Percentiles rank a stretch among this genome's conserved stretches.
Conservation (phyloP, 1,284 basidiomycete species). For the Ustilago hordei region DNA sequence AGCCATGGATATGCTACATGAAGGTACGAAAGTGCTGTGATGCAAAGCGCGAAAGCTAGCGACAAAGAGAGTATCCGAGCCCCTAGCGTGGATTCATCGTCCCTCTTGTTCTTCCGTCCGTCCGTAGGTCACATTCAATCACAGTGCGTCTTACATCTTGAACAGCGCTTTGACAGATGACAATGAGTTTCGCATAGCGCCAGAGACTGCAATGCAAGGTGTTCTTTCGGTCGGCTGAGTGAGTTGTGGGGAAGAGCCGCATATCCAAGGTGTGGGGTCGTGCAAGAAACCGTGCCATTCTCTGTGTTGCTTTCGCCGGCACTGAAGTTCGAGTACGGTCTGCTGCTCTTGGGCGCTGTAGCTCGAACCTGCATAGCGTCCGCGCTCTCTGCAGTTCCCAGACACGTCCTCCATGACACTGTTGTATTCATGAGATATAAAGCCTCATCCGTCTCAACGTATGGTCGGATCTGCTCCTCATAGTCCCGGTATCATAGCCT, state of each 20-base stretch:
- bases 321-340: not conserved
- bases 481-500: not conserved
- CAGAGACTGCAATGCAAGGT: not conserved
- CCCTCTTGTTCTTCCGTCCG: not conserved
- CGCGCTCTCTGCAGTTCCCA: too few species aligned
- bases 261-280: constrained; percentile 22
- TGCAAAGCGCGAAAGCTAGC: too few species aligned
- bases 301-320: not conserved
- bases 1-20: too few species aligned
- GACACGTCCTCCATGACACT: not conserved
- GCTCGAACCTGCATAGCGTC: not conserved
- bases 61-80: not conserved
- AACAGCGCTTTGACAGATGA: not conserved
- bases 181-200: not conserved
- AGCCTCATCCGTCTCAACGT: not conserved
- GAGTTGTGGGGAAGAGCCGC: constrained; percentile 22
- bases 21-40: too few species aligned
- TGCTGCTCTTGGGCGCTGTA: not conserved
- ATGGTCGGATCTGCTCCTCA: not conserved
- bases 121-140: not conserved
- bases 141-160: not conserved
- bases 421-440: not conserved
- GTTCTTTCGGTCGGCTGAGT: constrained; percentile 6
- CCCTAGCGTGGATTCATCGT: constrained; percentile 4
- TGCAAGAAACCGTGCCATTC: not conserved